Conservation (phyloP, 139 green algal genomes). For the Tetratostichococcus sp. region DNA sequence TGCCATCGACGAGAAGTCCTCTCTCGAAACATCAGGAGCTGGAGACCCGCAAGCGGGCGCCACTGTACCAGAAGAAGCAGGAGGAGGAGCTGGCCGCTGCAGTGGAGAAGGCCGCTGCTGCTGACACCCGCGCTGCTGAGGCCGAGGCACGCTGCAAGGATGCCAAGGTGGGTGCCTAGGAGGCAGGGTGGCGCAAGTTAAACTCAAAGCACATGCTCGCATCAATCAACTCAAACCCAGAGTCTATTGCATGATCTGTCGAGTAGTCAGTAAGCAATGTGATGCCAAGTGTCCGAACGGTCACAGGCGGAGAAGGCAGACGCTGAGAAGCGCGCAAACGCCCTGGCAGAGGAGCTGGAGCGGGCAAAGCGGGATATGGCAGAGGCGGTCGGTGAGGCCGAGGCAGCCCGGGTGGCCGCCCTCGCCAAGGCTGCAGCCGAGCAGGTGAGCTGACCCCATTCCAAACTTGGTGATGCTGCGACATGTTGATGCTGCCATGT, state of each 20-base stretch:
- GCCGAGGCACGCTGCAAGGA: slow-evolving; percentile 59
- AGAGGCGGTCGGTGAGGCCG: slow-evolving; percentile 1
- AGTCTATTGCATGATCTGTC: too few species aligned
- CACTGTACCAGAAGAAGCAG: slow-evolving; percentile 85
- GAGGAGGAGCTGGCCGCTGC: slow-evolving; percentile 80
- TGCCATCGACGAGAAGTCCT: too few species aligned
- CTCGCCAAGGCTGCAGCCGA: neutral
- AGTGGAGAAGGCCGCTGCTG: slow-evolving; percentile 65
- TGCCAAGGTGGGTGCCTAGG: slow-evolving; percentile 34
- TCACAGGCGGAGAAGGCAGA: neutral
- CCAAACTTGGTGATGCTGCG: too few species aligned
- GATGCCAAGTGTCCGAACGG: too few species aligned
- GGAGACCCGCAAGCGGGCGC: slow-evolving; percentile 77
- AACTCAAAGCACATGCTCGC: too few species aligned
- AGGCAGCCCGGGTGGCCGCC: neutral
- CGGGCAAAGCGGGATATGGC: neutral
- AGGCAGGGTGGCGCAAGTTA: too few species aligned
- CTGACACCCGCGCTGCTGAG: slow-evolving; percentile 52
- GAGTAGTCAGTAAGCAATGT: too few species aligned
- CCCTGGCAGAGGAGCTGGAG: slow-evolving; percentile 1
- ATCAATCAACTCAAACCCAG: too few species aligned
- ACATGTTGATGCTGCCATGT: too few species aligned
- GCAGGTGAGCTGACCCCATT: neutral
- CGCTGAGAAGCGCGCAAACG: neutral
- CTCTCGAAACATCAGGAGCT: slow-evolving; percentile 64